Evolutionary conservation across 208 protist genomes (phyloP).

Genomic region (Wallacemonas collosoma): DNA sequence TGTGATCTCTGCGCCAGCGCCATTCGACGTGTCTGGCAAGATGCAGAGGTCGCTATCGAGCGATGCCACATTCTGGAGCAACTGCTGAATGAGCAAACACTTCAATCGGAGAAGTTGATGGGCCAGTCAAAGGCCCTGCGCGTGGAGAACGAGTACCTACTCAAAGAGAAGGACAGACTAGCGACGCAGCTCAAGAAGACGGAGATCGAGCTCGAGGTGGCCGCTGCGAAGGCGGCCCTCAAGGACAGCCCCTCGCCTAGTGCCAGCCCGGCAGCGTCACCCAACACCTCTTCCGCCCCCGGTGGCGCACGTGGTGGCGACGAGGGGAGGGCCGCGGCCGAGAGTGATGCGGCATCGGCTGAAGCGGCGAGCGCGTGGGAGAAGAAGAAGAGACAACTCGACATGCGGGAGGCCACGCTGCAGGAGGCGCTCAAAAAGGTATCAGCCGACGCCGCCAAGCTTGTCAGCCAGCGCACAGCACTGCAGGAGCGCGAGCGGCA

Average conservation of each 20-base stretch:
- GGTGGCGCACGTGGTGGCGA: too few relatives aligned
- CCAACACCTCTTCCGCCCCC: slow-evolving; percentile 1
- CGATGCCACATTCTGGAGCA: slow-evolving; percentile 49
- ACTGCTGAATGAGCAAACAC: slow-evolving; percentile 48
- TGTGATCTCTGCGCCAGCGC: slow-evolving; percentile 49
- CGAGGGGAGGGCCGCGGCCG: background rate
- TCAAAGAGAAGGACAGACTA: slow-evolving; percentile 39
- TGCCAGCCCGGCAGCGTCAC: slow-evolving; percentile 15
- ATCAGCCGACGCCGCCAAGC: slow-evolving; percentile 41
- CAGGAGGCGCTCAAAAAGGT: slow-evolving; percentile 72
- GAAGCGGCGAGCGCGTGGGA: slow-evolving; percentile 25
- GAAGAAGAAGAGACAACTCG: slow-evolving; percentile 48
- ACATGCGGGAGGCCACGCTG: slow-evolving; percentile 60
- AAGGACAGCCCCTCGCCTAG: background rate
- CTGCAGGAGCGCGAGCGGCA: slow-evolving; percentile 44
- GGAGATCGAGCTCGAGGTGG: slow-evolving; percentile 40
- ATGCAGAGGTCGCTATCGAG: slow-evolving; percentile 49
- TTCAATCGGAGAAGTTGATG: slow-evolving; percentile 42
- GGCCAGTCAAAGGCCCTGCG: slow-evolving; percentile 42
- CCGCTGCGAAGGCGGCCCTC: slow-evolving; percentile 19
- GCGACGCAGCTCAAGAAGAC: slow-evolving; percentile 36
- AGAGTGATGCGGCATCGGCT: background rate
- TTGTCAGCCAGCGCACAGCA: slow-evolving; percentile 43
- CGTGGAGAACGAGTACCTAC: slow-evolving; percentile 52
- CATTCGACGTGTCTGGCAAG: slow-evolving; percentile 39